Conservation (phyloP, 805 yeast genomes). For the Barnettozyma populi region DNA sequence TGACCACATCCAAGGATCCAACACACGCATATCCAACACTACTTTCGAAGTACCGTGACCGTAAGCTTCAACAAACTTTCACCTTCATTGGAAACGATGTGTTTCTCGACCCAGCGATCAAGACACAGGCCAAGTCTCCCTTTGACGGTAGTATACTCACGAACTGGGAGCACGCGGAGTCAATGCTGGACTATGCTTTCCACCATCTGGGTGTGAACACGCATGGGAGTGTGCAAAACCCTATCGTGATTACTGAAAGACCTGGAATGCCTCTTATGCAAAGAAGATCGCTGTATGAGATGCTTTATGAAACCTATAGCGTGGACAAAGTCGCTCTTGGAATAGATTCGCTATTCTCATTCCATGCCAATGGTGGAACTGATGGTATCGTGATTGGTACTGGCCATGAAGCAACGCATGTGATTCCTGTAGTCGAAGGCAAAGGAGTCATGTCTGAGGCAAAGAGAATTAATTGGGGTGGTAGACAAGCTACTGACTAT, state of each 20-base stretch:
- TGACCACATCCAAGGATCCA: slow-evolving; percentile 43
- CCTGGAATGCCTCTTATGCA: slow-evolving; percentile 68
- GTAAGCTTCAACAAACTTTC: slow-evolving; percentile 55
- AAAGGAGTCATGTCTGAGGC: slow-evolving; percentile 58
- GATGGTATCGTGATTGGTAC: slow-evolving; percentile 76
- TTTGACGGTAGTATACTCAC: slow-evolving; percentile 83
- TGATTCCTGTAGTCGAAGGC: slow-evolving; percentile 78
- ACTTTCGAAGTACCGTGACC: slow-evolving; percentile 71
- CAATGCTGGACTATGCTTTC: slow-evolving; percentile 77
- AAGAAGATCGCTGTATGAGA: slow-evolving; percentile 69
- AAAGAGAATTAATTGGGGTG: slow-evolving; percentile 91
- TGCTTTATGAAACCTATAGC: slow-evolving; percentile 77
- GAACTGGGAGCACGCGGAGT: slow-evolving; percentile 90
- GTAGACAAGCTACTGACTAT: slow-evolving; percentile 62
- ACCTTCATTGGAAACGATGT: slow-evolving; percentile 83
- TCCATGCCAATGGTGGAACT: slow-evolving; percentile 50
- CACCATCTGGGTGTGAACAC: slow-evolving; percentile 66
- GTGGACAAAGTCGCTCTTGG: slow-evolving; percentile 77
- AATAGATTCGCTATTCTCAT: slow-evolving; percentile 77
- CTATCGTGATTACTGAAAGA: slow-evolving; percentile 75
- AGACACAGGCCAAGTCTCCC: slow-evolving; percentile 68
- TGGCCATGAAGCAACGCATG: slow-evolving; percentile 76
- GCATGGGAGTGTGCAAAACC: slow-evolving; percentile 57
- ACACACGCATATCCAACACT: slow-evolving; percentile 62
- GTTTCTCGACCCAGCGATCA: slow-evolving; percentile 61